Base-by-base conservation (phyloP, 768 basidiomycete species). In the Leccinum obscurum region DNA sequence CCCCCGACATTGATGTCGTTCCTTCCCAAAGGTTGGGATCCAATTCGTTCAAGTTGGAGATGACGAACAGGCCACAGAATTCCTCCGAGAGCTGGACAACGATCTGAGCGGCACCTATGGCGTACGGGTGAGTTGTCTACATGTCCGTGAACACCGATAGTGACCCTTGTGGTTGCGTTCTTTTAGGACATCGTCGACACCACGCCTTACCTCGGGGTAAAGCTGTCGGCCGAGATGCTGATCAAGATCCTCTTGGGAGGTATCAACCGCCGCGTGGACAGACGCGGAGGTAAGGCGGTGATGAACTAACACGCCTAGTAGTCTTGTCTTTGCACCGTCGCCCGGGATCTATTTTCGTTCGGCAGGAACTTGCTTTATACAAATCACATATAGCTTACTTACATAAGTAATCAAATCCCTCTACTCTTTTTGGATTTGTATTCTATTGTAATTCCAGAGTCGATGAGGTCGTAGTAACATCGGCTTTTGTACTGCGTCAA, bases 31-130 rank as follows among this genome's bases (percentile, higher is more conserved):
- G 81, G 76, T 89, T 17, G 86, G 88, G 0, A 81, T 89, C 28
- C 87, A 89, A 63, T 88, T 92, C 54, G 81, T 92, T 1, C 90
- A 91, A 70, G 83, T 92, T 37, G 89, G 89, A 5, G 70, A 82
- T 68, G 64, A 68, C 58, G 37, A 64, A 54, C 50, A 68, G 60
- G 76, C 85, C 50, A 64, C 77, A 3, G 74, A 72, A 65, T 87
- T 69, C 64, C 76, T 85, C 50, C 69, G 77, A 57, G 74, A 81
- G 56, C 76, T 90, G 13, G 90, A 91, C 63, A 81, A 89, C 64
- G 81, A 77, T 11, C 72, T 91, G 37, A 65, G 77, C 13, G 63
- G 61, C 2, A 73, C 58, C 6, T 72, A 82, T 64, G 68, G 72
- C 24, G 75, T 85, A 17, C 77, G 85, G 35, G 83, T 84, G 62